These are phyloP conservation scores for Neophaeococcomyces mojaviensis DNA, from an alignment of 2,329 filamentous ascomycete species.

Conservation along the genomic window DNA sequence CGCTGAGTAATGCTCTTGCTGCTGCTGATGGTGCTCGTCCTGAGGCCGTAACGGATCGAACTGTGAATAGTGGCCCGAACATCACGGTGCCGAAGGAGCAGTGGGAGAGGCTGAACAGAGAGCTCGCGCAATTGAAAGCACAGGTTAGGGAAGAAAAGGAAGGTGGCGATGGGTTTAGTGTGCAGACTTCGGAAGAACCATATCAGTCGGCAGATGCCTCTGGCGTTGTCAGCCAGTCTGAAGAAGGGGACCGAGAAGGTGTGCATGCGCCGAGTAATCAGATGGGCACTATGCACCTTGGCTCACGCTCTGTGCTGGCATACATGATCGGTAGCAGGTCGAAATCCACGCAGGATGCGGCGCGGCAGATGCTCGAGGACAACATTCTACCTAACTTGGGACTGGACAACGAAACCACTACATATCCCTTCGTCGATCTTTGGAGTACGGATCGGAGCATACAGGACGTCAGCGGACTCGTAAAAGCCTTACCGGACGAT, in stretches of 20 bases:
- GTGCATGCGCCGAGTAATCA: constrained; percentile 54
- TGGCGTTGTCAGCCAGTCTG: constrained; percentile 14
- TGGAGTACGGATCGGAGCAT: constrained; percentile 56
- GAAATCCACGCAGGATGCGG: constrained; percentile 35
- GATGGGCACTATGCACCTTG: constrained; percentile 54
- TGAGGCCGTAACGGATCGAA: constrained; percentile 11
- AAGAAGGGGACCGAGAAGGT: constrained; percentile 41
- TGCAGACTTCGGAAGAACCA: not conserved
- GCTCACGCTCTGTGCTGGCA: constrained; percentile 54
- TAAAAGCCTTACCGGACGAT: constrained; percentile 52
- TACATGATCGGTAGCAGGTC: constrained; percentile 51
- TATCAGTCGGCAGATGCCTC: not conserved
- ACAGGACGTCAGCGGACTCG: constrained; percentile 50
- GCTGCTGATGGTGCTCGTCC: constrained; percentile 10
- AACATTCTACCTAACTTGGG: constrained; percentile 56
- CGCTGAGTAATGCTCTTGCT: constrained; percentile 13
- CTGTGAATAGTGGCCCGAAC: constrained; percentile 16
- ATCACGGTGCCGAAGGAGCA: constrained; percentile 23
- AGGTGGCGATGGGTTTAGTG: not conserved
- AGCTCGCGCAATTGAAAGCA: constrained; percentile 15
- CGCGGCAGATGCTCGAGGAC: constrained; percentile 51
- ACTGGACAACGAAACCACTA: constrained; percentile 57
- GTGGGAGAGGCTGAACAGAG: constrained; percentile 22
- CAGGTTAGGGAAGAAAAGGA: constrained; percentile 2
- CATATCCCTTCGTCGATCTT: constrained; percentile 58